Conservation (phyloP, 2,329 filamentous ascomycete species). For the Pseudocercospora fuligena region DNA sequence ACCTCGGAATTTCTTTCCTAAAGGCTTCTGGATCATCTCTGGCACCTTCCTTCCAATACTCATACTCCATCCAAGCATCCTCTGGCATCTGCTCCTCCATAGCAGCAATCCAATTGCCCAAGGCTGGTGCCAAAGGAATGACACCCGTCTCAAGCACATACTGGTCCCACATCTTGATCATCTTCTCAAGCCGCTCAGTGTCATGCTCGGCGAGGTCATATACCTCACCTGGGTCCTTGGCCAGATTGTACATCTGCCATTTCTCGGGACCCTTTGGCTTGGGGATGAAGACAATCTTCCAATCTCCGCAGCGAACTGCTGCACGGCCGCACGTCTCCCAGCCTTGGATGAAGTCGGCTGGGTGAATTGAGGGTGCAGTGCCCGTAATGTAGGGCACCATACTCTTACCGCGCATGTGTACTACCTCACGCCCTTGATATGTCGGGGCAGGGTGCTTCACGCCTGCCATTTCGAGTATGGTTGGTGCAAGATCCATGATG, state of each 20-base stretch:
- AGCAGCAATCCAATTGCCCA: conserved; percentile 63
- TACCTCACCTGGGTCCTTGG: conserved; percentile 57
- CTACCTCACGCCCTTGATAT: conserved; percentile 57
- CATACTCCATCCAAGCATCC: conserved; percentile 69
- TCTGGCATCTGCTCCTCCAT: conserved; percentile 69
- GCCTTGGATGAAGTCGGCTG: conserved; percentile 58
- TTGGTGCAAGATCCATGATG: conserved; percentile 50
- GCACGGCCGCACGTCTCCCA: conserved; percentile 62
- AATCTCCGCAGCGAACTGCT: conserved; percentile 61
- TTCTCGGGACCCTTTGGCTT: conserved; percentile 60
- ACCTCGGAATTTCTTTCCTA: conserved; percentile 39
- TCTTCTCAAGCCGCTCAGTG: conserved; percentile 51
- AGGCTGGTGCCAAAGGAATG: conserved; percentile 62
- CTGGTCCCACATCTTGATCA: conserved; percentile 61
- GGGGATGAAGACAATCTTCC: conserved; percentile 63
- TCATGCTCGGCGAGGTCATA: conserved; percentile 44
- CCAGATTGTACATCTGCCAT: conserved; percentile 63
- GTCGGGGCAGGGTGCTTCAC: conserved; percentile 58
- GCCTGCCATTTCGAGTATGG: conserved; percentile 54
- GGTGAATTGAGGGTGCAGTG: conserved; percentile 50
- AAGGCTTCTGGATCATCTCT: conserved; percentile 46
- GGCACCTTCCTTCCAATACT: conserved; percentile 64
- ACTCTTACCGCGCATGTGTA: conserved; percentile 56
- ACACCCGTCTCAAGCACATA: conserved; percentile 65
- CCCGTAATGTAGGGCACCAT: conserved; percentile 51